Evolutionary conservation across 768 basidiomycete species (phyloP).

Genomic region (Neoboletus brunneissimus): DNA sequence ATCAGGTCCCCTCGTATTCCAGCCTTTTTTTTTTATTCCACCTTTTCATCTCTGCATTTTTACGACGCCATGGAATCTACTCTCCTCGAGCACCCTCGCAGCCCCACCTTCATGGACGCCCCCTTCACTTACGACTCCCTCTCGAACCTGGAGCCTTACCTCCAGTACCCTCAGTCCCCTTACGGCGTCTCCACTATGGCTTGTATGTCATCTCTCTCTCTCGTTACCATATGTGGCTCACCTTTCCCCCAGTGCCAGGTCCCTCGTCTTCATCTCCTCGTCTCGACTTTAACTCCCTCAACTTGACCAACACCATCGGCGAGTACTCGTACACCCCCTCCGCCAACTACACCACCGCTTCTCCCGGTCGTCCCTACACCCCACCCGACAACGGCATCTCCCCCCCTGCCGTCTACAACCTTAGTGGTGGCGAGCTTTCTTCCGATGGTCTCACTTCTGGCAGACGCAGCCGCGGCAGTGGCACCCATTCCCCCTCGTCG

Average conservation of each 20-base stretch:
- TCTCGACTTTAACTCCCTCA: conserved; percentile 62
- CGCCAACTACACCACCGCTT: conserved; percentile 50
- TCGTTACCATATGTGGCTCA: conserved; percentile 5
- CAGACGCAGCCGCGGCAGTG: conserved; percentile 68
- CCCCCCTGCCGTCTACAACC: conserved; percentile 68
- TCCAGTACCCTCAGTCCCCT: conserved; percentile 66
- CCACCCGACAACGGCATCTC: conserved; percentile 66
- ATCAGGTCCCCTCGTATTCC: conserved; percentile 33
- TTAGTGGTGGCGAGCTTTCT: conserved; percentile 68
- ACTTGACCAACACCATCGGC: conserved; percentile 51
- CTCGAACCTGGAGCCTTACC: conserved; percentile 50
- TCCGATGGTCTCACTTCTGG: conserved; percentile 69
- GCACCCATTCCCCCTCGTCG: conserved; percentile 51
- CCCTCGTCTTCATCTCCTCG: conserved; percentile 53
- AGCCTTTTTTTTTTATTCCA: conserved; percentile 32
- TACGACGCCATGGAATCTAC: conserved; percentile 44
- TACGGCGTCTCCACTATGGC: conserved; percentile 61
- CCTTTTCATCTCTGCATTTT: conserved; percentile 38
- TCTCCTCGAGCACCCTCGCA: conserved; percentile 49
- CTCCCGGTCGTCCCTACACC: conserved; percentile 63
- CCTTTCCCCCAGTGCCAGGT: conserved; percentile 44
- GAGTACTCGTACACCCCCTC: conserved; percentile 60
- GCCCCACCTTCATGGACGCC: conserved; percentile 50
- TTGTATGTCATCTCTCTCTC: conserved; percentile 43
- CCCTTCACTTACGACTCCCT: conserved; percentile 47